phyloP scores from a whole-genome alignment of 306 rosid species.

The Lagenaria siceraria region DNA sequence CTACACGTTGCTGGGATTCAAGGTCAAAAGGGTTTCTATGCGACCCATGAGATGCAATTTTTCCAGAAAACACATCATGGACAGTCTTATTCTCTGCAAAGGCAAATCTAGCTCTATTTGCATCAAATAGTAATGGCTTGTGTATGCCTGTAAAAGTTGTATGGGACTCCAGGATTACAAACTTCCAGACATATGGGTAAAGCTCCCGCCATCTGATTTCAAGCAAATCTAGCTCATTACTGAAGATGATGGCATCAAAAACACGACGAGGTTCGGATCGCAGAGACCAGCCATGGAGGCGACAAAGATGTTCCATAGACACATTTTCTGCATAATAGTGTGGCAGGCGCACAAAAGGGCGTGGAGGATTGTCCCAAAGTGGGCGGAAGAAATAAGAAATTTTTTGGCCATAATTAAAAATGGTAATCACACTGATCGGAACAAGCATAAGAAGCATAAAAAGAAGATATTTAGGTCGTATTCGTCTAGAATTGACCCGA shows the following conservation, averaged over 20 bases:
- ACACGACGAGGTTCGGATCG: conserved; percentile 57
- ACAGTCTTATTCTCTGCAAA: conserved; percentile 46
- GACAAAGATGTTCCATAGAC: conserved; percentile 66
- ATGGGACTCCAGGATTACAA: conserved; percentile 65
- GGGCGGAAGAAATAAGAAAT: conserved; percentile 77
- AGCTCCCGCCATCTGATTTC: conserved; percentile 86
- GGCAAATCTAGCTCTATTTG: conserved; percentile 35
- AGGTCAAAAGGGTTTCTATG: conserved; percentile 47
- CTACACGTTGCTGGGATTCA: conserved; percentile 49
- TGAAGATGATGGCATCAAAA: conserved; percentile 72
- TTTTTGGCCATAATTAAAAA: conserved; percentile 30
- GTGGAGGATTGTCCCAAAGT: conserved; percentile 75
- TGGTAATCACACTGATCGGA: conserved; percentile 34
- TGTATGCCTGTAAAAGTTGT: conserved; percentile 83
- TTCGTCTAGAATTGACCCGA: conserved; percentile 25
- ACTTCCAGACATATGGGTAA: conserved; percentile 56
- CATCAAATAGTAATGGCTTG: conserved; percentile 48
- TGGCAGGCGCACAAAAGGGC: conserved; percentile 44
- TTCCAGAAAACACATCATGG: conserved; percentile 38
- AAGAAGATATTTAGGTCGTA: conserved; percentile 26
- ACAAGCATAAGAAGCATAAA: conserved; percentile 26
- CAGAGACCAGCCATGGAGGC: conserved; percentile 72
- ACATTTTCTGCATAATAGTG: conserved; percentile 91
- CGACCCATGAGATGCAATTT: conserved; percentile 26
- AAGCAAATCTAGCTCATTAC: conserved; percentile 77